Conservation (phyloP, 169 alveolate species). For the Theileria sp. region DNA sequence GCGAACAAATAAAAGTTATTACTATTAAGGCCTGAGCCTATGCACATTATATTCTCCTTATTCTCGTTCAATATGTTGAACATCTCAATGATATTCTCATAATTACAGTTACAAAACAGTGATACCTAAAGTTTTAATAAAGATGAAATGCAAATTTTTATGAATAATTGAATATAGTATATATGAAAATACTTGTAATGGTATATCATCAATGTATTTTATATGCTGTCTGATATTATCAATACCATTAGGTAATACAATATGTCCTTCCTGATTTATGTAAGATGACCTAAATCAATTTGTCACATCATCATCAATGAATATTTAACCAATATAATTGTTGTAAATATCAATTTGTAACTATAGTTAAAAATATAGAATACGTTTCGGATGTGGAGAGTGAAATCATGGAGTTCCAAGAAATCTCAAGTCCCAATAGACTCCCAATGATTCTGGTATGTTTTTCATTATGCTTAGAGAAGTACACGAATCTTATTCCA, state of each 20-base stretch:
- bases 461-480: conserved; percentile 72
- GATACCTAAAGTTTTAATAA: background rate
- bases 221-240: conserved; percentile 64
- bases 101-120: conserved; percentile 8
- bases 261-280: conserved; percentile 66
- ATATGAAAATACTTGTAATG: conserved; percentile 60
- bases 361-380: background rate
- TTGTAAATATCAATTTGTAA: too few species aligned
- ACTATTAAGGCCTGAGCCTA: conserved; percentile 58
- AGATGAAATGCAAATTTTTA: too few species aligned
- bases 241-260: conserved; percentile 64
- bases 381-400: conserved; percentile 52
- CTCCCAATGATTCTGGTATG: conserved; percentile 71
- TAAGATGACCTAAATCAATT: background rate
- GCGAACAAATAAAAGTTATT: conserved; percentile 47
- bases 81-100: conserved; percentile 55
- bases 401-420: conserved; percentile 80
- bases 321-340: background rate
- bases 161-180: conserved; percentile 18
- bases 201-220: conserved; percentile 64
- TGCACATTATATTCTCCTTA: conserved; percentile 66
- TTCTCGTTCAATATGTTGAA: conserved; percentile 43
- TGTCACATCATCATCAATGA: too few species aligned
- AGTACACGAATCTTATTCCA: conserved; percentile 76
- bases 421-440: conserved; percentile 76